Base-by-base conservation (phyloP, 768 basidiomycete species). In the Tephrocybe rancida region DNA sequence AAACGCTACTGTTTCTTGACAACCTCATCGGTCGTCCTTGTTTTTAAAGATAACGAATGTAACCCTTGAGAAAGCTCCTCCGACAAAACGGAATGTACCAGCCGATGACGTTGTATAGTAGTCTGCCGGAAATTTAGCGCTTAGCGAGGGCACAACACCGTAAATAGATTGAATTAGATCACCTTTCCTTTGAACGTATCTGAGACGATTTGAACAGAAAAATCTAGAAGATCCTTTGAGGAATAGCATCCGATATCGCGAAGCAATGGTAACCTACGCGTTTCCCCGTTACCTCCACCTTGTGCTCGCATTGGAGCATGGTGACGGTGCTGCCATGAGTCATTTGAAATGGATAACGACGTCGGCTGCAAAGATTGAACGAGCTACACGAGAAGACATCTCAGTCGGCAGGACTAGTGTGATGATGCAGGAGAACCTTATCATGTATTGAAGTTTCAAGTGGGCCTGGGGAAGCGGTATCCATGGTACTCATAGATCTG, bases 271-370 rank as follows among this genome's bases (percentile, higher is more conserved):
- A 37, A 81, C 88, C 62, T 78, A 94, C 92, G 92, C 44, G 92
- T 90, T 78, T 93, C 92, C 53, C 85, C 86, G 64, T 77, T 84
- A 39, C 80, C 82, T 58, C 81, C 84, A 50, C 78, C 82, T 68
- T 83, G 76, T 39, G 77, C 85, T 66, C 81, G 80, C 92, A 94
- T 94, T 43, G 92, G 77, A 51, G 80, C 79, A 72, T 94, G 92
- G 73, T 93, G 88, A 64, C 88, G 82, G 70, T 94, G 92, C 72
- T 89, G 79, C 82, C 84, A 86, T 48, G 92, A 93, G 63, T 94
- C 88, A 70, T 94, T 94, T 30, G 78, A 78, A 65, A 94, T 86
- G 49, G 65, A 76, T 64, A 94, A 75, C 61, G 77, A 75, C 49
- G 78, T 69, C 18, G 92, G 91, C 61, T 76, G 73, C 50, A 94